Evolutionary conservation across 2,329 filamentous ascomycete species (phyloP).

Genomic region (Mollisiaceae sp.): DNA sequence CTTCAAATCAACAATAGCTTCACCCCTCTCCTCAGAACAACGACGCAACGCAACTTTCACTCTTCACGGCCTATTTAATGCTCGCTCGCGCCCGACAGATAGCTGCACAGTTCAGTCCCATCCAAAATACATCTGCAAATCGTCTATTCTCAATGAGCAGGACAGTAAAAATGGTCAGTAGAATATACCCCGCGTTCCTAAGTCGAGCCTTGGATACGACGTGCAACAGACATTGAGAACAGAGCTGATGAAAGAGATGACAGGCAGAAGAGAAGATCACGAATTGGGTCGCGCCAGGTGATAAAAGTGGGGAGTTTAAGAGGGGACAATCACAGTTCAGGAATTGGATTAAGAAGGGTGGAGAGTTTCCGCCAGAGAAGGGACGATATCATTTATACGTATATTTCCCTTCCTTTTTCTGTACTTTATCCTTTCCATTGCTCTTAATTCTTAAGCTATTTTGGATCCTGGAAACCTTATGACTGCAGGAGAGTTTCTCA

Average conservation of each 20-base stretch:
- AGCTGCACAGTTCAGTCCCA: conserved; percentile 7
- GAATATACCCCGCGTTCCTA: conserved; percentile 12
- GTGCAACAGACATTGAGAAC: neutral
- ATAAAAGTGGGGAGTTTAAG: conserved; percentile 91
- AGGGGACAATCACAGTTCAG: conserved; percentile 84
- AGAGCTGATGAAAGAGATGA: conserved; percentile 24
- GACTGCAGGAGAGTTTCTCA: no score
- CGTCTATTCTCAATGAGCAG: conserved; percentile 9
- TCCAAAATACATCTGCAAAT: neutral
- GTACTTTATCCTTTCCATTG: conserved; percentile 51
- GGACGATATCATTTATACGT: conserved; percentile 91
- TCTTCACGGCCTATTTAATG: conserved; percentile 28
- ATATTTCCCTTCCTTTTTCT: conserved; percentile 83
- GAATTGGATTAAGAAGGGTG: conserved; percentile 64
- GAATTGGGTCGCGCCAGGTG: conserved; percentile 79
- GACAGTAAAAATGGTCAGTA: conserved; percentile 38
- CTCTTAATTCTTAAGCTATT: no score
- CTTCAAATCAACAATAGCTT: conserved; percentile 17
- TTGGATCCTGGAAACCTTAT: no score
- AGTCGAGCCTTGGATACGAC: neutral
- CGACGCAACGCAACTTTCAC: neutral
- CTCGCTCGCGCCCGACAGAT: conserved; percentile 11
- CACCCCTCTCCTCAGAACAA: conserved; percentile 1
- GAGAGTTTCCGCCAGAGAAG: conserved; percentile 77
- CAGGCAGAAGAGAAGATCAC: conserved; percentile 63